Evolutionary conservation across 179 eudicot genomes (phyloP), one percentile per base, ranked within the genome.

Genomic region (Amaranthus tricolor): DNA sequence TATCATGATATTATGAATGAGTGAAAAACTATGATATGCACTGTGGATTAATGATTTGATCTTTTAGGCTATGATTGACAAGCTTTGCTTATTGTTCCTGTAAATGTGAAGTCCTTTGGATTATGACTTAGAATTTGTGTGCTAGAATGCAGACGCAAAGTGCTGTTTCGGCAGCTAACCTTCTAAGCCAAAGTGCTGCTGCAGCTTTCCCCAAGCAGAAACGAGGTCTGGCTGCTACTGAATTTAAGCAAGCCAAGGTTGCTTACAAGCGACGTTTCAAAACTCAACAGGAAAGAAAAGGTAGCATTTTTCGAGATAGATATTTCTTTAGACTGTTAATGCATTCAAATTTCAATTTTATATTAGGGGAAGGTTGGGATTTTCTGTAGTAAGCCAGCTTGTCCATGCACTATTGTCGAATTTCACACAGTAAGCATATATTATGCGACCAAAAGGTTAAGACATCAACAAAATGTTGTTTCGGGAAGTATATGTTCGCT

Each of bases 181-280:
- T 74, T 53, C 92, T 95, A 58, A 71, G 84, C 77, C 92, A 91
- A 80, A 81, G 90, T 68, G 90, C 90, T 31, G 98, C 89, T 73
- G 83, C 87, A 64, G 89, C 81, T 15, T 66, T 95, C 62, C 99
- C 97, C 9, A 95, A 89, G 87, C 99, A 95, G 80, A 95, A 89
- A 81, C 89, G 83, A 74, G 86, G 64, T 68, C 19, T 91, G 68
- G 94, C 91, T 16, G 85, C 81, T 17, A 75, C 86, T 7, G 96
- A 91, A 77, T 88, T 87, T 58, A 95, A 89, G 86, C 92, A 87
- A 62, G 95, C 97, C 54, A 91, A 79, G 85, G 85, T 95, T 82
- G 85, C 96, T 68, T 79, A 76, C 72, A 95, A 88, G 85, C 86
- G 97, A 78, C 86, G 78, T 8, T 70, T 59, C 73, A 95, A 88